phyloP scores from a whole-genome alignment of 495 filamentous ascomycete genomes.

The Endocarpon pusillum region DNA sequence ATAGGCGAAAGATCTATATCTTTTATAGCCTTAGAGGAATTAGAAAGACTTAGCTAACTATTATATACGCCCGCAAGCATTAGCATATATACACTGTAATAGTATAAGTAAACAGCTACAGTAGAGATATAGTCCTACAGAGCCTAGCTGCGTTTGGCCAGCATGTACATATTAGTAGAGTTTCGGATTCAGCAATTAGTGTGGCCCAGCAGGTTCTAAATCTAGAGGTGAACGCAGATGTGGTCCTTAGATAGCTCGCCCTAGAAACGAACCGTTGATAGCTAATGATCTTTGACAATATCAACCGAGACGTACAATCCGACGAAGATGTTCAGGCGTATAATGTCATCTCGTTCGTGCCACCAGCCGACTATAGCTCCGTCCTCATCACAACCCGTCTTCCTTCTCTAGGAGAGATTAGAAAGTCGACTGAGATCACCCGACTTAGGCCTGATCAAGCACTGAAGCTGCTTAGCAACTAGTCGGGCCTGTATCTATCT shows the following conservation, averaged over 20 bases:
- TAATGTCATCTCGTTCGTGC: conserved; percentile 23
- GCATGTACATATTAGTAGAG: neutral
- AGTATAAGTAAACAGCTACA: conserved; percentile 18
- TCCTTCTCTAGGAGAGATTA: conserved; percentile 13
- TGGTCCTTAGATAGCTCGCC: conserved; percentile 11
- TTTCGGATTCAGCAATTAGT: neutral
- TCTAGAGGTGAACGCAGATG: neutral
- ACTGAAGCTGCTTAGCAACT: no score
- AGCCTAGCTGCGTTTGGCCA: neutral
- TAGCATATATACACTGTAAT: conserved; percentile 14
- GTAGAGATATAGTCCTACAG: conserved; percentile 8
- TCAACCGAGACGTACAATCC: conserved; percentile 18
- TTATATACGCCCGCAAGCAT: conserved; percentile 19
- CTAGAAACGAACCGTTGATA: conserved; percentile 15
- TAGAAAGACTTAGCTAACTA: conserved; percentile 26
- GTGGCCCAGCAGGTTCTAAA: neutral
- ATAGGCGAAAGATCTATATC: conserved; percentile 14
- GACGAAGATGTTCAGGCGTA: conserved; percentile 7
- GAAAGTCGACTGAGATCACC: conserved; percentile 4
- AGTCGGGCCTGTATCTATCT: no score
- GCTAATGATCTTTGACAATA: conserved; percentile 27
- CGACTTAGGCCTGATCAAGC: neutral
- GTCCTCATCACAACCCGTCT: conserved; percentile 26
- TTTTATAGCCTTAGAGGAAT: conserved; percentile 25
- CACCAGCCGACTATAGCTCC: conserved; percentile 21